These are phyloP conservation scores for Hortiboletus campestris DNA, from an alignment of 768 basidiomycete species.

Conservation along the genomic window DNA sequence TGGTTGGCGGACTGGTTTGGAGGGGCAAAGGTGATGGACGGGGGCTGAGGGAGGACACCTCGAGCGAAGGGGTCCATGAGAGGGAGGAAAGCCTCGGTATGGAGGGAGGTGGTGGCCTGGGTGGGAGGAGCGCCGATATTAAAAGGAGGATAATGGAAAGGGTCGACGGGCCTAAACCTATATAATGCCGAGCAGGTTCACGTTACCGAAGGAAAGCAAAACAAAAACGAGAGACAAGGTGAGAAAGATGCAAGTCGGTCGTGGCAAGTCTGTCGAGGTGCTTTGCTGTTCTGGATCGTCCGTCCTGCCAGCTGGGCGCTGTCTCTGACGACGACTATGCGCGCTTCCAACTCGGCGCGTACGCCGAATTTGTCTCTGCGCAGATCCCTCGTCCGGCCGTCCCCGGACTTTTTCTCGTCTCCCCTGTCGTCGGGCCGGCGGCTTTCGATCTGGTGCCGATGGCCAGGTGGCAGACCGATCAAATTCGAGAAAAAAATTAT, in stretches of 20 bases:
- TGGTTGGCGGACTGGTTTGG: constrained; percentile 21
- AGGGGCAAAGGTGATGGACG: constrained; percentile 24
- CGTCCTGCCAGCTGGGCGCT: not conserved
- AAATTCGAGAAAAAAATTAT: constrained; percentile 14
- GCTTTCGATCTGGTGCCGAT: constrained; percentile 33
- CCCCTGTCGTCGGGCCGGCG: constrained; percentile 33
- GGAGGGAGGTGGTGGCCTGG: not conserved
- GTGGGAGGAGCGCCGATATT: constrained; percentile 20
- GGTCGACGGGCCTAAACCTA: constrained; percentile 29
- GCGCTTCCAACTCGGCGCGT: not conserved
- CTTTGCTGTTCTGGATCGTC: not conserved
- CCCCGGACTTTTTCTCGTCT: constrained; percentile 21
- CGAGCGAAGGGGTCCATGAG: constrained; percentile 39
- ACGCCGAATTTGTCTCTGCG: constrained; percentile 20
- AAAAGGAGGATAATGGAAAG: constrained; percentile 25
- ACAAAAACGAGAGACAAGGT: constrained; percentile 19
- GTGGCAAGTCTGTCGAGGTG: not conserved
- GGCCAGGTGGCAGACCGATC: not conserved
- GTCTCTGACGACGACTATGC: constrained; percentile 11
- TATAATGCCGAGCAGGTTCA: constrained; percentile 25
- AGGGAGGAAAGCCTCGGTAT: constrained; percentile 1
- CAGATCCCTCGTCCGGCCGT: constrained; percentile 30
- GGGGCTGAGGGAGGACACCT: constrained; percentile 12
- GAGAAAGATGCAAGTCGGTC: constrained; percentile 8
- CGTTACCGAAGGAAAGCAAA: constrained; percentile 22